Percentiles rank a stretch among this genome's conserved stretches.
phyloP scores from a whole-genome alignment of 768 basidiomycete genomes.

The Favolaschia claudopus region DNA sequence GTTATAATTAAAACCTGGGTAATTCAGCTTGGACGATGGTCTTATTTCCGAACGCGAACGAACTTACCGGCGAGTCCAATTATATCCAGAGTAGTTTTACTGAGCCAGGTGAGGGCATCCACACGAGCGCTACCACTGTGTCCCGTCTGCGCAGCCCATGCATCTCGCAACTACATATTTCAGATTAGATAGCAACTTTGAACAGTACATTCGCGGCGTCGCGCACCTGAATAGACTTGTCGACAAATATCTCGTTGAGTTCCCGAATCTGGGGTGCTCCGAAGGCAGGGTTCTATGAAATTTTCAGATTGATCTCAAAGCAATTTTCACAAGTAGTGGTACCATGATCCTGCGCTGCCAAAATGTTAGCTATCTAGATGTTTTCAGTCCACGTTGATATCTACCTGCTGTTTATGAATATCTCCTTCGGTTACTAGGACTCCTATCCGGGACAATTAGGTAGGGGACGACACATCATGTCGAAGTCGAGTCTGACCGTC shows the following conservation, averaged over 20 bases:
- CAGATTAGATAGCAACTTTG: not conserved
- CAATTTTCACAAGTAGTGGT: too few relatives aligned
- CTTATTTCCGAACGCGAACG: not conserved
- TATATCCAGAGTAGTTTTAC: conserved; percentile 57
- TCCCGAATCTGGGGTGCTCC: conserved; percentile 48
- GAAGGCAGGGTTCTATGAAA: conserved; percentile 50
- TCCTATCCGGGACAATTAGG: too few relatives aligned
- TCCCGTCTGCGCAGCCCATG: not conserved
- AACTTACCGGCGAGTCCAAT: conserved; percentile 17
- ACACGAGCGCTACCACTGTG: conserved; percentile 25
- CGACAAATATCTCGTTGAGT: conserved; percentile 45
- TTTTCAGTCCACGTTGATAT: not conserved
- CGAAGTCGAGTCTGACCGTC: too few relatives aligned
- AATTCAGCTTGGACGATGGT: not conserved
- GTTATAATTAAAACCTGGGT: conserved; percentile 5
- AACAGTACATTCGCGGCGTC: not conserved
- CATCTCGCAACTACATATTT: not conserved
- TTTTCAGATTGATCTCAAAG: too few relatives aligned
- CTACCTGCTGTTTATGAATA: conserved; percentile 21
- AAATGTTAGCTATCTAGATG: not conserved
- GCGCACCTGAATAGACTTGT: conserved; percentile 40
- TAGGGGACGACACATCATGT: too few relatives aligned
- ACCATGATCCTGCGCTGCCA: conserved; percentile 26
- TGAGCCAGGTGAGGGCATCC: conserved; percentile 57
- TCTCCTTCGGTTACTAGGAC: conserved; percentile 22